These are phyloP conservation scores for Skeletonema tropicum DNA, from an alignment of 108 stramenopile species.

Conservation along the genomic window DNA sequence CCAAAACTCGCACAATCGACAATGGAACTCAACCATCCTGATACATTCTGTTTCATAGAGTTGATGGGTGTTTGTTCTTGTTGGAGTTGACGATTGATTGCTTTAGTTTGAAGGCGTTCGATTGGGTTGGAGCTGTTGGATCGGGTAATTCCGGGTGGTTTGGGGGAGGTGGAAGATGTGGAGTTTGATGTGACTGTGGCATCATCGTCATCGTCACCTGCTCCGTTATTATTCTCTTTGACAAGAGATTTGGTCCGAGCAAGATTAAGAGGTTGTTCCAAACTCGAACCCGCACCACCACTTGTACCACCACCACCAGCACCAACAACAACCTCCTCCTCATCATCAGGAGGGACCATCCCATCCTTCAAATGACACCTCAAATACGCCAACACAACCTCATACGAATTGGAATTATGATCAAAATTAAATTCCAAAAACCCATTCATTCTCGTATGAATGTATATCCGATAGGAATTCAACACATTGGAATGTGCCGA, in stretches of 20 bases:
- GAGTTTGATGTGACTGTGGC: not conserved
- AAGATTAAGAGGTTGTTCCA: not conserved
- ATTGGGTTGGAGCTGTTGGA: slow-evolving; percentile 19
- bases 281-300: not conserved
- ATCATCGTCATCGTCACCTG: not conserved
- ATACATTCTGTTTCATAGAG: slow-evolving; percentile 26
- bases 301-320: not conserved
- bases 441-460: not conserved
- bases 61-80: slow-evolving; percentile 28
- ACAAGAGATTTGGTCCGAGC: not conserved
- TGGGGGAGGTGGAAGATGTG: not conserved
- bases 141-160: not conserved
- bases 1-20: slow-evolving; percentile 33
- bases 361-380: slow-evolving; percentile 16
- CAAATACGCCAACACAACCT: slow-evolving; percentile 21
- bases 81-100: slow-evolving; percentile 35
- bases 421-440: slow-evolving; percentile 26
- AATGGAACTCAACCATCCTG: slow-evolving; percentile 38
- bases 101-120: slow-evolving; percentile 40
- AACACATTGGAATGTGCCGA: not conserved
- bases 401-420: slow-evolving; percentile 30
- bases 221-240: not conserved
- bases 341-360: not conserved
- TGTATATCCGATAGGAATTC: slow-evolving; percentile 4
- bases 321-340: too few species aligned